These are phyloP conservation scores for Epichloe amarillans DNA, from an alignment of 2,329 filamentous ascomycete genomes.

Conservation along the genomic window DNA sequence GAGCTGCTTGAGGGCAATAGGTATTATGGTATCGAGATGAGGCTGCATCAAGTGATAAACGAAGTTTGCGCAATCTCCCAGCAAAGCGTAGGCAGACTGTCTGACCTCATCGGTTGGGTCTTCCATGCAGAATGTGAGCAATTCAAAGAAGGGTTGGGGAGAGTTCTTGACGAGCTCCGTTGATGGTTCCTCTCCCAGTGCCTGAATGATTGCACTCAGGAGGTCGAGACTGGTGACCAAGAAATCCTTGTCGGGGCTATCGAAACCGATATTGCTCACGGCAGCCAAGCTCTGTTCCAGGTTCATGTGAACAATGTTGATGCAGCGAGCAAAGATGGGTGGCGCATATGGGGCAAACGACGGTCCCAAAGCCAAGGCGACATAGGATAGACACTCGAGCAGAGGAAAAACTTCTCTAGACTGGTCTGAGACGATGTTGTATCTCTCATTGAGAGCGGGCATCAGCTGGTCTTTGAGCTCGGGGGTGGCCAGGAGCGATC, in stretches of 20 bases:
- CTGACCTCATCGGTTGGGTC: conserved; percentile 84
- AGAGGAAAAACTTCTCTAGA: conserved; percentile 89
- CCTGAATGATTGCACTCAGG: conserved; percentile 84
- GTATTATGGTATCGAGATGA: conserved; percentile 60
- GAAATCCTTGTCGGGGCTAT: conserved; percentile 91
- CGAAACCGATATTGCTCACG: conserved; percentile 51
- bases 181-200: conserved; percentile 60
- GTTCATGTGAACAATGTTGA: conserved; percentile 83
- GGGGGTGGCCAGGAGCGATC: conserved; percentile 60
- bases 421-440: conserved; percentile 75
- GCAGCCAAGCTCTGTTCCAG: conserved; percentile 67
- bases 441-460: conserved; percentile 81
- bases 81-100: conserved; percentile 87
- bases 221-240: conserved; percentile 89
- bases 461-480: conserved; percentile 77
- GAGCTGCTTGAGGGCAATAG: conserved; percentile 74
- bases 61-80: conserved; percentile 90
- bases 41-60: conserved; percentile 71
- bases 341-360: conserved; percentile 74
- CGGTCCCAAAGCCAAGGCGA: conserved; percentile 72
- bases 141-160: conserved; percentile 76
- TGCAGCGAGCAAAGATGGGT: conserved; percentile 77
- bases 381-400: conserved; percentile 91
- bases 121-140: conserved; percentile 84
- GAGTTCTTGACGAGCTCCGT: conserved; percentile 63